These are phyloP conservation scores for Clavispora vitiphila DNA, from an alignment of 805 yeast genomes.

Conservation along the genomic window DNA sequence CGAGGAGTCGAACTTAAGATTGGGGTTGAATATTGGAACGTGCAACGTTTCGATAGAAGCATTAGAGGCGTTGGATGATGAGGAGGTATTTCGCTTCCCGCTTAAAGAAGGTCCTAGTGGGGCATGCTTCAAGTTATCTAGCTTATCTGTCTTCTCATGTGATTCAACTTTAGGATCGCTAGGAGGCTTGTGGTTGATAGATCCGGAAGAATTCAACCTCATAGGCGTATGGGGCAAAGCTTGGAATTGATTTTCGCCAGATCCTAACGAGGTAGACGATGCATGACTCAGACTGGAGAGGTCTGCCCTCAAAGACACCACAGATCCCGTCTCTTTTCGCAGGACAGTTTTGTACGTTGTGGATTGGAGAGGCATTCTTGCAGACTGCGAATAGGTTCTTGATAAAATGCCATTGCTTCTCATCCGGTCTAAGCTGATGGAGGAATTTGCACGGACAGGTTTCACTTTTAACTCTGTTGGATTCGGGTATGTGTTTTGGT, in stretches of 20 bases:
- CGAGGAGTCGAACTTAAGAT: constrained; percentile 15
- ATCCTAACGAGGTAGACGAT: background rate
- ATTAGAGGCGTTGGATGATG: constrained; percentile 1
- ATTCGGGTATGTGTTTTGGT: constrained; percentile 8
- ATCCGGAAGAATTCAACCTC: background rate
- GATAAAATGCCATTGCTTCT: constrained; percentile 5
- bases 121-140: no score
- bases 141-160: no score
- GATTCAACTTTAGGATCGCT: background rate
- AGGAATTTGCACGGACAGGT: constrained; percentile 13
- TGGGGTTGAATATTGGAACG: constrained; percentile 4
- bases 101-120: background rate
- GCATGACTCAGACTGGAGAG: constrained; percentile 7
- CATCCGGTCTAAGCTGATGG: constrained; percentile 14
- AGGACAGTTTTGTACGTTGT: constrained; percentile 12
- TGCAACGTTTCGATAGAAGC: constrained; percentile 7
- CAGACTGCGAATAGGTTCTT: constrained; percentile 6
- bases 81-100: background rate
- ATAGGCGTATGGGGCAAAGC: background rate
- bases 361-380: constrained; percentile 7
- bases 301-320: constrained; percentile 24
- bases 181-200: no score
- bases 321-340: constrained; percentile 20
- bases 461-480: constrained; percentile 1
- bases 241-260: background rate